phyloP scores from a whole-genome alignment of 306 rosid genomes.

The Vigna unguiculata region DNA sequence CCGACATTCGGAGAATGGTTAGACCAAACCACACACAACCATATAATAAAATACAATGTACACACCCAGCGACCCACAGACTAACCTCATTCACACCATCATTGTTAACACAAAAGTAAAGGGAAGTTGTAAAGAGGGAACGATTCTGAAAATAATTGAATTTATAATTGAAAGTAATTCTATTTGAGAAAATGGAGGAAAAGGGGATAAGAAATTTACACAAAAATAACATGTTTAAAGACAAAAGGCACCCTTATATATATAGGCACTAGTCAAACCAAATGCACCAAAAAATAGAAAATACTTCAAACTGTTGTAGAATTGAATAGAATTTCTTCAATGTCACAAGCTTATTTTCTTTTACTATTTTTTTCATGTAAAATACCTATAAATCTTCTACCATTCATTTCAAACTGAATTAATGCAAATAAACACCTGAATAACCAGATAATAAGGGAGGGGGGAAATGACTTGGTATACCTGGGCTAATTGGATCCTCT shows the following conservation, averaged over 20 bases:
- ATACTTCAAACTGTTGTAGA: conserved; percentile 1
- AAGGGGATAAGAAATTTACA: background rate
- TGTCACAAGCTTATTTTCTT: background rate
- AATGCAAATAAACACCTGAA: conserved; percentile 22
- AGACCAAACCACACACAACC: background rate
- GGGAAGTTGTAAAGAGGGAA: background rate
- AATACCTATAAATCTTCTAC: background rate
- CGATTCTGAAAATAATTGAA: background rate
- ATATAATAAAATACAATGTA: background rate
- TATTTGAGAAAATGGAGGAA: background rate
- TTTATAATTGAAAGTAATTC: background rate
- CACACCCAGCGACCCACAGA: background rate
- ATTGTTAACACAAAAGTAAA: background rate
- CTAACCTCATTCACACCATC: background rate
- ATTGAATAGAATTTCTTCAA: background rate
- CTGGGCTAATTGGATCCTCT: conserved; percentile 90
- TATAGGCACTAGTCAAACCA: background rate
- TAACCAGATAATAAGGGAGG: background rate
- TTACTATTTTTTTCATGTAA: background rate
- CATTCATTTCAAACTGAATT: background rate
- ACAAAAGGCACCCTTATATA: background rate
- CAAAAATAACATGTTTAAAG: background rate
- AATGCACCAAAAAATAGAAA: conserved; percentile 1
- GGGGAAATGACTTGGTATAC: conserved; percentile 45
- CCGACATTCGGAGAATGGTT: background rate